Evolutionary conservation across 176 grass and related monocot genomes (phyloP).

Genomic region (Avena insularis): DNA sequence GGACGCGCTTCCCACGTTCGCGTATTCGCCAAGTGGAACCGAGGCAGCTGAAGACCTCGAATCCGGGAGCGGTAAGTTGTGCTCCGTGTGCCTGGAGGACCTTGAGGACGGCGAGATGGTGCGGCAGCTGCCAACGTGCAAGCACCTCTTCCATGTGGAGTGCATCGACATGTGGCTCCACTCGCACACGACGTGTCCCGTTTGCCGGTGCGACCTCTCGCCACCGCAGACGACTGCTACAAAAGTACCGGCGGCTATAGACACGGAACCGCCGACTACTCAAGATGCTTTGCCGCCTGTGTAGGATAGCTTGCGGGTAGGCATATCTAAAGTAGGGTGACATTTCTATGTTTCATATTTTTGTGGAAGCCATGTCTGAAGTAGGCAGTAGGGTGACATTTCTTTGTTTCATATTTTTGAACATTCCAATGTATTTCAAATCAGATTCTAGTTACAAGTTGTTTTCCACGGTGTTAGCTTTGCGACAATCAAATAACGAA

Average conservation of each 20-base stretch:
- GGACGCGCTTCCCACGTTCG: constrained; percentile 39
- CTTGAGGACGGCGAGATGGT: constrained; percentile 35
- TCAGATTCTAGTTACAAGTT: too few species aligned
- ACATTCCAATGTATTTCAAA: too few species aligned
- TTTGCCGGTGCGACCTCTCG: constrained; percentile 48
- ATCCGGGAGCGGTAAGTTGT: neutral
- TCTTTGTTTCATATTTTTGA: too few species aligned
- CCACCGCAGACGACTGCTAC: neutral
- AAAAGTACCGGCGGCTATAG: neutral
- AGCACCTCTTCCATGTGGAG: constrained; percentile 48
- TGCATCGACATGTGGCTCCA: constrained; percentile 59
- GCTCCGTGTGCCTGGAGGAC: constrained; percentile 37
- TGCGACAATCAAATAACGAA: too few species aligned
- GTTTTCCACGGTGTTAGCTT: too few species aligned
- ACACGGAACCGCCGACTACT: neutral
- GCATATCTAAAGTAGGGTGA: too few species aligned
- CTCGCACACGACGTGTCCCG: constrained; percentile 45
- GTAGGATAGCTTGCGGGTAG: neutral
- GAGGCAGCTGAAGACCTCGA: constrained; percentile 9
- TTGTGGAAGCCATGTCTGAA: too few species aligned
- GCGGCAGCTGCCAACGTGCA: constrained; percentile 45
- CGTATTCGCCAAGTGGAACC: neutral
- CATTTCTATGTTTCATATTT: too few species aligned
- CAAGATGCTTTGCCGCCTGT: constrained; percentile 6
- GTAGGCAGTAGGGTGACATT: too few species aligned